A percentile compares a stretch with the other conserved stretches of the same genome.
Conservation (phyloP, 2,329 filamentous ascomycete species). For the Ceratocystis alfenasii region DNA sequence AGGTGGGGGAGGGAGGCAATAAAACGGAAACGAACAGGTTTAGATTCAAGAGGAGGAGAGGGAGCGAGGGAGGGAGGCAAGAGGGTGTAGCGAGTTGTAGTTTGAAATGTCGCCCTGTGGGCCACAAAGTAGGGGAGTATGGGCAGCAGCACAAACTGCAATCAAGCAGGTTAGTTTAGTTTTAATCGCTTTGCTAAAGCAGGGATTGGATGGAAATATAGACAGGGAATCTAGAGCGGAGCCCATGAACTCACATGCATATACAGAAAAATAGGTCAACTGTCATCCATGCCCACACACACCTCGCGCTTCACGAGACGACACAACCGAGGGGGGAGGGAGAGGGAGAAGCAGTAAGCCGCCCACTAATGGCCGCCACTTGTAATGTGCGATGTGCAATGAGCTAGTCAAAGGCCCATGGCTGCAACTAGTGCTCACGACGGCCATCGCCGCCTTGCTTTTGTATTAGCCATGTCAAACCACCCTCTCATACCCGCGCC, state of each 20-base stretch:
- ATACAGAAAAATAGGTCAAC: neutral
- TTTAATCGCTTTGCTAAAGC: neutral
- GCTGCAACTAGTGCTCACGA: neutral
- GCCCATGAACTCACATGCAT: neutral
- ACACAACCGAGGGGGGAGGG: neutral
- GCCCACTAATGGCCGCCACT: neutral
- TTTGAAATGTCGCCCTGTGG: neutral
- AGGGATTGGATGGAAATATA: constrained; percentile 9
- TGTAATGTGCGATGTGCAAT: neutral
- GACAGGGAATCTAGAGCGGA: neutral
- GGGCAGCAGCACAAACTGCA: neutral
- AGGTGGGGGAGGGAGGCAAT: neutral
- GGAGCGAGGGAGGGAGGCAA: neutral
- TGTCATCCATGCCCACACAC: neutral
- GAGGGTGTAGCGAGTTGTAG: neutral
- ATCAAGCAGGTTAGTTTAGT: neutral
- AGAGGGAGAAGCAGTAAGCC: constrained; percentile 3
- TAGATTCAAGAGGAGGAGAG: neutral
- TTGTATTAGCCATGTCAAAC: neutral
- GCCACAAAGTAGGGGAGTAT: neutral
- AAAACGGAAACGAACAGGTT: constrained; percentile 15
- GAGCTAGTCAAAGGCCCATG: neutral
- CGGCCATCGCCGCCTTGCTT: constrained; percentile 3
- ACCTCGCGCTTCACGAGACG: constrained; percentile 8
- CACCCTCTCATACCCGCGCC: neutral